These are phyloP conservation scores for Colletotrichum limetticola DNA, from an alignment of 2,329 filamentous ascomycete genomes.

Conservation along the genomic window DNA sequence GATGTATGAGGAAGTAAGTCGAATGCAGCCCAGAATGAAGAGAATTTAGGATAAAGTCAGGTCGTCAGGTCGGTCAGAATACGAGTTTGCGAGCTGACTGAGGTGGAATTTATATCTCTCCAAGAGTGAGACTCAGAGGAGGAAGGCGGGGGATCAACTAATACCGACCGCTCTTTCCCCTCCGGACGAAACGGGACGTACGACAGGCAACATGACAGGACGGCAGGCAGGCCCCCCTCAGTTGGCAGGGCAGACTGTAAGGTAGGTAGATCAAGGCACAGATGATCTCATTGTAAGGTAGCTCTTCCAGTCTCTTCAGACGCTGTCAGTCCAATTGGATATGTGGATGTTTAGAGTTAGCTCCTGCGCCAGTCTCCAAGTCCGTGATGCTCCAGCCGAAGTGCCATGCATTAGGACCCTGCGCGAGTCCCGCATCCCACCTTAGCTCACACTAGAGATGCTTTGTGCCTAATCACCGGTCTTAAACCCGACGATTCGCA, in stretches of 20 bases:
- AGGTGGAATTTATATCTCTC: background rate
- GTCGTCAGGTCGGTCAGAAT: background rate
- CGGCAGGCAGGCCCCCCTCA: background rate
- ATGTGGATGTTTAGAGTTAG: constrained; percentile 20
- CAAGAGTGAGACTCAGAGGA: background rate
- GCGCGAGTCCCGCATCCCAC: background rate
- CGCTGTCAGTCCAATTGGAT: constrained; percentile 1
- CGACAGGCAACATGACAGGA: background rate
- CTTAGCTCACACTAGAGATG: no score
- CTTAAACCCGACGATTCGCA: constrained; percentile 1
- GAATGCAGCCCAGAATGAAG: background rate
- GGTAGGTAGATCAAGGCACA: background rate
- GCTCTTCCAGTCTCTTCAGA: background rate
- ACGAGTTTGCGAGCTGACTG: background rate
- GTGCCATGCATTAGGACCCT: background rate
- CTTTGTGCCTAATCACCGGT: background rate
- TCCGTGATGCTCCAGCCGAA: constrained; percentile 7
- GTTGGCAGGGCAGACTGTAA: background rate
- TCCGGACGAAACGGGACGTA: background rate
- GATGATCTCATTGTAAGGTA: constrained; percentile 19
- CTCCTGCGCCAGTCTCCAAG: constrained; percentile 5
- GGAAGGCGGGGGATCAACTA: constrained; percentile 13
- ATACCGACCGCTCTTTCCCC: constrained; percentile 8
- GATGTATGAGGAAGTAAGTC: background rate
- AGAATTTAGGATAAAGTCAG: background rate